phyloP scores from a whole-genome alignment of 495 filamentous ascomycete genomes.

The Penicillium salamii region DNA sequence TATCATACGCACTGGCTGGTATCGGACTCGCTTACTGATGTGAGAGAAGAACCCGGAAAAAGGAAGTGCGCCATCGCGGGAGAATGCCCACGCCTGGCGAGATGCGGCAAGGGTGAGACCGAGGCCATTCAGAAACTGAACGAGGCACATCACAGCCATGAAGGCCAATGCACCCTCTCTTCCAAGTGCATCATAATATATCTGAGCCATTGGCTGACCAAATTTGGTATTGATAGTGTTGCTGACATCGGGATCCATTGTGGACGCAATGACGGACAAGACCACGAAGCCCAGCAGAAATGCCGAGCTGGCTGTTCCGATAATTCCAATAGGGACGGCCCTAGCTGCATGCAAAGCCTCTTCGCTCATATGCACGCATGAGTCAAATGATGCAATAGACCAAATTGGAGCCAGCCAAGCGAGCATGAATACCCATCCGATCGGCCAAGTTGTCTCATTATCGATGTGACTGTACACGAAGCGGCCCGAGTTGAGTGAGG shows the following conservation, averaged over 20 bases:
- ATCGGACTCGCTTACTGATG: conserved; percentile 53
- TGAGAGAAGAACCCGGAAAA: conserved; percentile 61
- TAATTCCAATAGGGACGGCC: conserved; percentile 60
- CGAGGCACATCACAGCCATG: conserved; percentile 40
- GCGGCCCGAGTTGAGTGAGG: conserved; percentile 30
- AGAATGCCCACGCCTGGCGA: conserved; percentile 60
- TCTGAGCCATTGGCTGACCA: conserved; percentile 48
- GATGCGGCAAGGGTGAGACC: conserved; percentile 51
- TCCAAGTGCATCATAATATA: conserved; percentile 44
- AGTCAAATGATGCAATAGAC: conserved; percentile 58
- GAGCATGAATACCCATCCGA: conserved; percentile 63
- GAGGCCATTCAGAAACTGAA: conserved; percentile 43
- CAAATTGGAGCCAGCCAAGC: conserved; percentile 65
- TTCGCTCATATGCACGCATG: conserved; percentile 60
- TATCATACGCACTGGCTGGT: conserved; percentile 58
- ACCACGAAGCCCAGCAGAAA: conserved; percentile 54
- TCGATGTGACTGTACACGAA: conserved; percentile 41
- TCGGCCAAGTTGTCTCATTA: conserved; percentile 60
- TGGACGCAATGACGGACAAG: conserved; percentile 41
- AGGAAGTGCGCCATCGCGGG: conserved; percentile 56
- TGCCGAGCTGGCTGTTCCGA: conserved; percentile 37
- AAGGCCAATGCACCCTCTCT: conserved; percentile 42
- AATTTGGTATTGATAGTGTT: conserved; percentile 25
- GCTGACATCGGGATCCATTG: conserved; percentile 36
- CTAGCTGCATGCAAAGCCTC: conserved; percentile 60